These are phyloP conservation scores for Stipa capillata DNA, from an alignment of 176 grass and related monocot genomes.

Conservation along the genomic window DNA sequence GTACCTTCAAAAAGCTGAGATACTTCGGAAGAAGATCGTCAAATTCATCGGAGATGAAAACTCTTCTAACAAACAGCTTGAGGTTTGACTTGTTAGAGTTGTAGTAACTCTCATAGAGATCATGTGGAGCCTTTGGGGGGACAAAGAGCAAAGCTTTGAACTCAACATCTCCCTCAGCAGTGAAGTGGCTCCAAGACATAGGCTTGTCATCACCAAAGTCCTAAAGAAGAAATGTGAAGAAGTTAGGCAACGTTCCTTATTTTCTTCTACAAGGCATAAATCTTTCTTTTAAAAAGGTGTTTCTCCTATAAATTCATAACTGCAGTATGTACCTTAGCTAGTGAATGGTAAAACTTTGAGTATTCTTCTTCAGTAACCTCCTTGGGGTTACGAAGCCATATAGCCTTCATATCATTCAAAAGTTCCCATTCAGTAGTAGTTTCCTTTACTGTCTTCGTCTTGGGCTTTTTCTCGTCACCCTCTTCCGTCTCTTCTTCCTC, in stretches of 20 bases:
- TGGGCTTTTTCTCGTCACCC: slow-evolving; percentile 72
- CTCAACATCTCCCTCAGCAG: slow-evolving; percentile 94
- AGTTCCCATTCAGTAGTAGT: slow-evolving; percentile 82
- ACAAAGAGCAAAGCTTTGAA: slow-evolving; percentile 95
- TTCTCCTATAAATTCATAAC: background rate
- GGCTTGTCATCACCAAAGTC: slow-evolving; percentile 89
- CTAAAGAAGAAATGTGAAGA: slow-evolving; percentile 30
- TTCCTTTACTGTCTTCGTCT: slow-evolving; percentile 92
- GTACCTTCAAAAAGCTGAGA: slow-evolving; percentile 94
- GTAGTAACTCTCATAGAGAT: slow-evolving; percentile 97
- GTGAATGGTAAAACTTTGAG: slow-evolving; percentile 88
- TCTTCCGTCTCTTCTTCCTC: slow-evolving; percentile 85
- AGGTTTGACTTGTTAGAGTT: slow-evolving; percentile 85
- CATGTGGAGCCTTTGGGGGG: slow-evolving; percentile 85
- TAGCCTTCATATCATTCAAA: slow-evolving; percentile 93
- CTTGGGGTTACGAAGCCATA: slow-evolving; percentile 94
- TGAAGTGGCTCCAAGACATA: slow-evolving; percentile 85
- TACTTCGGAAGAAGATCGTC: slow-evolving; percentile 91
- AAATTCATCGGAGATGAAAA: slow-evolving; percentile 98
- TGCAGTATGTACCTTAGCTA: slow-evolving; percentile 53
- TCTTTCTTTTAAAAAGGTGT: background rate
- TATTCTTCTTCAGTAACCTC: slow-evolving; percentile 97
- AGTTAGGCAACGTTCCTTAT: background rate
- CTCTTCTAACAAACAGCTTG: slow-evolving; percentile 93
- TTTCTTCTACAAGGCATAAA: background rate